These are phyloP conservation scores for Gossypium ekmanianum DNA, from an alignment of 345 rosid genomes.

Conservation along the genomic window DNA sequence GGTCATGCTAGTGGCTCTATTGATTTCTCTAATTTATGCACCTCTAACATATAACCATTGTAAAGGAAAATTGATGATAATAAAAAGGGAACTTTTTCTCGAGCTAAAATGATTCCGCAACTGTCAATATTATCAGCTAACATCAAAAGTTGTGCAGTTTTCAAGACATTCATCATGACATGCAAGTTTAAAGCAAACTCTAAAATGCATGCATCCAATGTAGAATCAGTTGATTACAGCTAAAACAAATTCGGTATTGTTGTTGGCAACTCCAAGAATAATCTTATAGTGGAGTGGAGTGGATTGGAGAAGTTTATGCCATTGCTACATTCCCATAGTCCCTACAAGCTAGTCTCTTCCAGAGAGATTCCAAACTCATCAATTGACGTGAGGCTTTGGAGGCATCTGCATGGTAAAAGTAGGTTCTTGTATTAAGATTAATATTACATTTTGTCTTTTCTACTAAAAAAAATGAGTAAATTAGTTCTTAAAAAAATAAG, in stretches of 20 bases:
- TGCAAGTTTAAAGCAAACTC: not conserved
- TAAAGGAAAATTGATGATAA: not conserved
- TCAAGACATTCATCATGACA: not conserved
- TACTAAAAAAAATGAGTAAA: no score
- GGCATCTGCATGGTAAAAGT: no score
- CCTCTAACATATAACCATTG: not conserved
- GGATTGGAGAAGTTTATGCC: constrained; percentile 83
- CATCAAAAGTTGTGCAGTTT: not conserved
- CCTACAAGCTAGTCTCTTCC: constrained; percentile 81
- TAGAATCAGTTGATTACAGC: not conserved
- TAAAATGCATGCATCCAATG: not conserved
- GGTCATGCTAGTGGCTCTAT: not conserved
- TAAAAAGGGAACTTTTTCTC: not conserved
- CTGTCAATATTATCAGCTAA: not conserved
- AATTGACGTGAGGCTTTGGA: constrained; percentile 39
- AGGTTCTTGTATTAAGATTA: no score
- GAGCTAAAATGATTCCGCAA: not conserved
- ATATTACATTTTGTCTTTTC: no score
- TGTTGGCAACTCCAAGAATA: constrained; percentile 54
- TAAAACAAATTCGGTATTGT: not conserved
- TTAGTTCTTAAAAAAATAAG: no score
- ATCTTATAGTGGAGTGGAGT: constrained; percentile 61
- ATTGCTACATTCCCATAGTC: constrained; percentile 87
- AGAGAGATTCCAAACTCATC: constrained; percentile 89
- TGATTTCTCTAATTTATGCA: not conserved